phyloP scores from a whole-genome alignment of 345 rosid genomes.

The Zanthoxylum bungeanum region DNA sequence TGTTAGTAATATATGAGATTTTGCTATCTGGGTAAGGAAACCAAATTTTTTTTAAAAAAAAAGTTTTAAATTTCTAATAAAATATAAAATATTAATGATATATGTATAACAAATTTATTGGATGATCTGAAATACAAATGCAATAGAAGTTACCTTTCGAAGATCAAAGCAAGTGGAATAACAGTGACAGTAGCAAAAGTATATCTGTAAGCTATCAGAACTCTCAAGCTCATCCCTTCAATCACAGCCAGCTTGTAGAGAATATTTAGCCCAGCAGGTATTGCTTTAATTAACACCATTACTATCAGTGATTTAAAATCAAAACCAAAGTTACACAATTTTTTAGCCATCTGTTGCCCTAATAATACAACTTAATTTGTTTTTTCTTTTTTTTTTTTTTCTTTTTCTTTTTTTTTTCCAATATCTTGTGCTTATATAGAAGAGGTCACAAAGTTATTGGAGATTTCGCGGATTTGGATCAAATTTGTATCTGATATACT shows the following conservation, averaged over 20 bases:
- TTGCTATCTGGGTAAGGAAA: too few relatives aligned
- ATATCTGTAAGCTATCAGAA: slow-evolving; percentile 38
- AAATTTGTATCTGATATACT: too few relatives aligned
- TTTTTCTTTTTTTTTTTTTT: neutral
- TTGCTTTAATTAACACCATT: slow-evolving; percentile 36
- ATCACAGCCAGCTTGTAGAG: slow-evolving; percentile 32
- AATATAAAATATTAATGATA: too few relatives aligned
- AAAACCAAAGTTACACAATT: neutral
- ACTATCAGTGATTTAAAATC: slow-evolving; percentile 18
- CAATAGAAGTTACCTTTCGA: too few relatives aligned
- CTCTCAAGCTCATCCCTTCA: slow-evolving; percentile 36
- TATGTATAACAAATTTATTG: too few relatives aligned
- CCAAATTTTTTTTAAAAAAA: too few relatives aligned
- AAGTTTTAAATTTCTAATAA: too few relatives aligned
- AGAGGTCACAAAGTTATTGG: neutral
- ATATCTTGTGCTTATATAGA: neutral
- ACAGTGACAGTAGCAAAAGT: slow-evolving; percentile 29
- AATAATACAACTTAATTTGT: too few relatives aligned
- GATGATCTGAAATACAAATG: too few relatives aligned
- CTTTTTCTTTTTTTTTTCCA: too few relatives aligned
- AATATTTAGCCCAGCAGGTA: slow-evolving; percentile 28
- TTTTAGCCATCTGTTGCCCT: slow-evolving; percentile 1
- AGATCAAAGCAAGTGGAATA: slow-evolving; percentile 33
- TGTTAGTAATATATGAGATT: too few relatives aligned
- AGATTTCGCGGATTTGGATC: neutral